Evolutionary conservation across 805 yeast genomes (phyloP).

Genomic region (Saccharomycopsis lassenensis): DNA sequence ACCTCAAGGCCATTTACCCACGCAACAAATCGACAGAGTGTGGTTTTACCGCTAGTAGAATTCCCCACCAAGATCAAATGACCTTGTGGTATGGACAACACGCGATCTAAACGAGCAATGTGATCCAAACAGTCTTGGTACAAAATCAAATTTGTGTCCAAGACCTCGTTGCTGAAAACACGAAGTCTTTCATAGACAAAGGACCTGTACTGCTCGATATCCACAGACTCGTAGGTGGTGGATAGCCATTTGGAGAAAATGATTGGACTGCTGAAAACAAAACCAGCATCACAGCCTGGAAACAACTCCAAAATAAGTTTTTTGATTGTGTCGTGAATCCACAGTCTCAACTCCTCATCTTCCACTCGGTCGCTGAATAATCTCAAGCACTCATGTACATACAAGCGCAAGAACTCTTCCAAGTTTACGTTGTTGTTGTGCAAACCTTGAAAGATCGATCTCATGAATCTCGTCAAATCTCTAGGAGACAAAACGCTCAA

Average conservation of each 20-base stretch:
- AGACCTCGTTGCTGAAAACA: conserved; percentile 71
- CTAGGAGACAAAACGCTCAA: conserved; percentile 66
- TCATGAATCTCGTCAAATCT: conserved; percentile 56
- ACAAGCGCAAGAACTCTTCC: conserved; percentile 43
- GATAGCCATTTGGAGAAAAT: conserved; percentile 71
- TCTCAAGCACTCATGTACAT: conserved; percentile 76
- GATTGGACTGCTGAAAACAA: conserved; percentile 38
- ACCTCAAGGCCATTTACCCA: conserved; percentile 79
- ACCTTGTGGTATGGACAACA: conserved; percentile 76
- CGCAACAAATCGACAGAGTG: conserved; percentile 68
- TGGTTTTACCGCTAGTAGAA: conserved; percentile 71
- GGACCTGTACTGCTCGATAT: conserved; percentile 32
- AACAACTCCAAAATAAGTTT: conserved; percentile 31
- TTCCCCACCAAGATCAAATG: conserved; percentile 81
- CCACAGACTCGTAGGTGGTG: conserved; percentile 46
- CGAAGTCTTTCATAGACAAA: conserved; percentile 56
- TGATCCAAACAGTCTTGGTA: conserved; percentile 67
- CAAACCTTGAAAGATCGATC: conserved; percentile 14
- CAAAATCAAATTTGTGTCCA: conserved; percentile 47
- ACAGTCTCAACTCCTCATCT: conserved; percentile 31
- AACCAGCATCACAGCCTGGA: conserved; percentile 31
- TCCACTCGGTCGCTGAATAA: conserved; percentile 68
- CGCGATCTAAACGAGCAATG: conserved; percentile 69
- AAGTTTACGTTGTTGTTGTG: conserved; percentile 26
- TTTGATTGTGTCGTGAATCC: conserved; percentile 35